These are phyloP conservation scores for Mycena crocata DNA, from an alignment of 768 basidiomycete genomes.

Conservation along the genomic window DNA sequence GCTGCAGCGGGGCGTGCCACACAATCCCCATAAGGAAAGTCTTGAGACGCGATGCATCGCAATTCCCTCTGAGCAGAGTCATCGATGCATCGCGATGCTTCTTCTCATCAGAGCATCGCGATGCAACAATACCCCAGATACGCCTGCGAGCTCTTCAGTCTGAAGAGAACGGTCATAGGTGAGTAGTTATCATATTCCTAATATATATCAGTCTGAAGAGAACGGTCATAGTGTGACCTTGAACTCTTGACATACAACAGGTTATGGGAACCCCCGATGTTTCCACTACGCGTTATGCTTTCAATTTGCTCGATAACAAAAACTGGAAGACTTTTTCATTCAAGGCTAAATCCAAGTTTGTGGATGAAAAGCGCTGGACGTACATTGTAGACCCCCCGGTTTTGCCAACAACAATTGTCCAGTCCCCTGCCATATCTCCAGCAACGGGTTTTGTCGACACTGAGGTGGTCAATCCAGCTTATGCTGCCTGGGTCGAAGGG, in stretches of 20 bases:
- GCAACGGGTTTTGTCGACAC: neutral
- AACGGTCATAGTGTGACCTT: constrained; percentile 4
- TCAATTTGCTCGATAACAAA: neutral
- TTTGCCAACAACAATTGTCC: neutral
- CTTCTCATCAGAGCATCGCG: too few relatives aligned
- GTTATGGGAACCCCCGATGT: neutral
- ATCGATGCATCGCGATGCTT: too few relatives aligned
- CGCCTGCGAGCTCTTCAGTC: too few relatives aligned
- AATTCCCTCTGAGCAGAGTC: too few relatives aligned
- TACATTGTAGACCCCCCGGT: neutral
- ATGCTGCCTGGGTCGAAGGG: constrained; percentile 3
- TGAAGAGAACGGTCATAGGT: too few relatives aligned
- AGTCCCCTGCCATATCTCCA: neutral
- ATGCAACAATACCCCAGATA: too few relatives aligned
- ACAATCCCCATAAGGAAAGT: too few relatives aligned
- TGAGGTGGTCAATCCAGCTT: neutral
- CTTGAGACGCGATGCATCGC: too few relatives aligned
- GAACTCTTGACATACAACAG: constrained; percentile 10
- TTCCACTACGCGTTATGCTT: neutral
- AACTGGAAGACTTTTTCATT: constrained; percentile 5
- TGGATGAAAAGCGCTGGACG: constrained; percentile 6
- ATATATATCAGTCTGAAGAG: too few relatives aligned
- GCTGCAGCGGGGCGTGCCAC: too few relatives aligned
- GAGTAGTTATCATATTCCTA: too few relatives aligned
- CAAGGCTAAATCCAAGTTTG: neutral